phyloP scores from a whole-genome alignment of 176 grass and related monocot species.

The Puccinellia tenuiflora region DNA sequence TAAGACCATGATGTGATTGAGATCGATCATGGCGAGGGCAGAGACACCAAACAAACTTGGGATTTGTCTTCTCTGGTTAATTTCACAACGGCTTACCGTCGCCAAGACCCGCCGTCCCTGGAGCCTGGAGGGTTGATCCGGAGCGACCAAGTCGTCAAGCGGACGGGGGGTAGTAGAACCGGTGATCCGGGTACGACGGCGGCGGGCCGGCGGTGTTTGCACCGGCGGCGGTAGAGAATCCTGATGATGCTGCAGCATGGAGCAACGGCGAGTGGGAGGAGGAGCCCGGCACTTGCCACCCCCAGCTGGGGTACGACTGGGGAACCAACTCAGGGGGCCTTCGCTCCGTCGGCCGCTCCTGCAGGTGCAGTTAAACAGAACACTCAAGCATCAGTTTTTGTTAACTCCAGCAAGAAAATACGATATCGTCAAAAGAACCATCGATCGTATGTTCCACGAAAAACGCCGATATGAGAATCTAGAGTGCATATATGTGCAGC shows the following conservation, averaged over 20 bases:
- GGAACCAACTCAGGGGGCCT: slow-evolving; percentile 36
- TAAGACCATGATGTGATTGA: no score
- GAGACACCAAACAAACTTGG: no score
- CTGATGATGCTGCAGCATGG: slow-evolving; percentile 99
- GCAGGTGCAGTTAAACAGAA: neutral
- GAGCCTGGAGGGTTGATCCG: no score
- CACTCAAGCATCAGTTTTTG: neutral
- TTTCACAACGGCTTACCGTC: neutral
- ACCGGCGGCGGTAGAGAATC: slow-evolving; percentile 66
- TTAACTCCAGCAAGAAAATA: neutral
- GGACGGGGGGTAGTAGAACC: slow-evolving; percentile 31
- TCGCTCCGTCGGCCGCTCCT: slow-evolving; percentile 59
- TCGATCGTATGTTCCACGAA: neutral
- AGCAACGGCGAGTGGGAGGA: slow-evolving; percentile 35
- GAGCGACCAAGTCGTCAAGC: neutral
- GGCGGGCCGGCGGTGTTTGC: neutral
- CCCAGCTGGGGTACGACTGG: slow-evolving; percentile 31
- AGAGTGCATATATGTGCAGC: no score
- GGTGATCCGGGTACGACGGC: slow-evolving; percentile 19
- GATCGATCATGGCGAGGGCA: no score
- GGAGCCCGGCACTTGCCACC: slow-evolving; percentile 65
- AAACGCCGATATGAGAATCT: neutral
- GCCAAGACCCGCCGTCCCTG: neutral
- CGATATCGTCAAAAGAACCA: neutral
- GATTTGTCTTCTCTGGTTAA: no score